phyloP scores from a whole-genome alignment of 1,284 basidiomycete genomes.

The Sanguinoderma infundibulare region DNA sequence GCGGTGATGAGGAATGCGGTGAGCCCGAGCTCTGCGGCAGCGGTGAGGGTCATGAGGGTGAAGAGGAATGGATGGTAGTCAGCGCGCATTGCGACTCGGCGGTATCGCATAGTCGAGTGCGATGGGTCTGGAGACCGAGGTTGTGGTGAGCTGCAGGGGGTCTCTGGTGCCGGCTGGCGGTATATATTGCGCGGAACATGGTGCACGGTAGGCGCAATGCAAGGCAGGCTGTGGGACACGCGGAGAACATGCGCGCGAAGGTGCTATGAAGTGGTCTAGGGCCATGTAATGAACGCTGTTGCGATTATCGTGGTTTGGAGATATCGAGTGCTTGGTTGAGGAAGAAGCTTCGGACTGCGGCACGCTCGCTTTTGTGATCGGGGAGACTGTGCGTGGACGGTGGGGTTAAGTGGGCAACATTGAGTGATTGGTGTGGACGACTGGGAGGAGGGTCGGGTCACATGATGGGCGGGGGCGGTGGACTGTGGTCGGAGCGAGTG shows the following conservation, averaged over 20 bases:
- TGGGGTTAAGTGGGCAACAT: neutral
- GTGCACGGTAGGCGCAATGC: slow-evolving; percentile 18
- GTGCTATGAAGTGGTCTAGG: neutral
- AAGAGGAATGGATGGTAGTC: slow-evolving; percentile 75
- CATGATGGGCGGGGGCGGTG: slow-evolving; percentile 22
- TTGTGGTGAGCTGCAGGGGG: slow-evolving; percentile 1
- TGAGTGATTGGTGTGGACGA: neutral
- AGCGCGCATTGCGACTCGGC: slow-evolving; percentile 41
- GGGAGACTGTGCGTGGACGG: neutral
- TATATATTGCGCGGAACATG: slow-evolving; percentile 10
- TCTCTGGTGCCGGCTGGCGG: slow-evolving; percentile 5
- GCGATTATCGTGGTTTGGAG: neutral
- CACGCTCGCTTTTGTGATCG: neutral
- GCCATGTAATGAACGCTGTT: neutral
- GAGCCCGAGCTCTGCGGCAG: slow-evolving; percentile 72
- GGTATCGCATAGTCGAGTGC: slow-evolving; percentile 25
- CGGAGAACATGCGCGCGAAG: slow-evolving; percentile 20
- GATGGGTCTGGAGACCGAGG: slow-evolving; percentile 14
- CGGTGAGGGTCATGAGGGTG: slow-evolving; percentile 65
- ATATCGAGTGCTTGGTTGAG: neutral
- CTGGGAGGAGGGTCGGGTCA: slow-evolving; percentile 10
- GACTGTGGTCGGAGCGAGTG: slow-evolving; percentile 10
- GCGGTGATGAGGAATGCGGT: slow-evolving; percentile 70
- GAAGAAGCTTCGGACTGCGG: neutral
- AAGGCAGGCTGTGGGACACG: slow-evolving; percentile 21